Evolutionary conservation across 2,329 filamentous ascomycete species (phyloP).

Genomic region (Tolypocladium endophyticum): DNA sequence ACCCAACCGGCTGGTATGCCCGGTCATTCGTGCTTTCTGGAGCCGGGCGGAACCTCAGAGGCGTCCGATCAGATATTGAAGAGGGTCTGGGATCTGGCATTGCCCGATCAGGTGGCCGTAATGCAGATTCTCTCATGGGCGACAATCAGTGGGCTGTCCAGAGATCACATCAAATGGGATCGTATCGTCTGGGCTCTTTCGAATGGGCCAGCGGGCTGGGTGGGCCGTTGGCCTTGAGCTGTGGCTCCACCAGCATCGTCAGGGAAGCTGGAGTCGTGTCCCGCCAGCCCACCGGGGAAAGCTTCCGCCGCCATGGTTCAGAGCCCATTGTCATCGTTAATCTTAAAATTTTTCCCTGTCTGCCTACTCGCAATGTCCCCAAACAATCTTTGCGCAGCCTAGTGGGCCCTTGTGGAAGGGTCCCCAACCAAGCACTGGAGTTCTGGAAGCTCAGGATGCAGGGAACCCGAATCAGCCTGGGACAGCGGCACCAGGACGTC

Average conservation of each 20-base stretch:
- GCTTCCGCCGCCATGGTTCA: conserved; percentile 15
- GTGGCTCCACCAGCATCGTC: neutral
- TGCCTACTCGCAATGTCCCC: neutral
- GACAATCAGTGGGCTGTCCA: neutral
- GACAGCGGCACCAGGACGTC: neutral
- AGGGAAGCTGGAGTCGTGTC: neutral
- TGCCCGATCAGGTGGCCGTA: neutral
- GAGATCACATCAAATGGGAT: neutral
- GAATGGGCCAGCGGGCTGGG: neutral
- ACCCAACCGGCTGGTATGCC: neutral
- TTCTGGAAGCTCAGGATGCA: conserved; percentile 13
- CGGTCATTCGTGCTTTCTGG: neutral
- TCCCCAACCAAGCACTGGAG: conserved; percentile 9
- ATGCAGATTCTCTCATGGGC: neutral
- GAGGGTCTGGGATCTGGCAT: neutral
- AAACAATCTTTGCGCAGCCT: neutral
- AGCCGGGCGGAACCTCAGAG: neutral
- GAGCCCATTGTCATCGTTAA: conserved; percentile 12
- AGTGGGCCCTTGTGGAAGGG: conserved; percentile 8
- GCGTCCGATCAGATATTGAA: neutral
- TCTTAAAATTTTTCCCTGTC: conserved; percentile 16
- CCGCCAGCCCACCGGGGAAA: conserved; percentile 17
- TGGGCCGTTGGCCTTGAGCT: neutral
- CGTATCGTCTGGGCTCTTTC: neutral
- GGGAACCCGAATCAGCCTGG: neutral